phyloP scores from a whole-genome alignment of 306 rosid genomes.

The Quercus berberidifolia region DNA sequence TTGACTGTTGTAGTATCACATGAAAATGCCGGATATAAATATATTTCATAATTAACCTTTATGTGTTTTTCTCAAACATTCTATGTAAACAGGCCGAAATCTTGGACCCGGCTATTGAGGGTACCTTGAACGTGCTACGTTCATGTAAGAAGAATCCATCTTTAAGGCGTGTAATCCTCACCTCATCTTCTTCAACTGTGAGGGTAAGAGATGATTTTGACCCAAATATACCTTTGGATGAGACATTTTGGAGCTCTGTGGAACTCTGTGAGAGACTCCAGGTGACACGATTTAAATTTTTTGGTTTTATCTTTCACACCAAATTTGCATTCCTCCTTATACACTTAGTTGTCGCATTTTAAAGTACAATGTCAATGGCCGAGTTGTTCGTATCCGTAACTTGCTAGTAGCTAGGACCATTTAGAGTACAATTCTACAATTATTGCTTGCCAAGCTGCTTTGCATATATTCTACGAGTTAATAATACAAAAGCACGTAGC shows the following conservation, averaged over 20 bases:
- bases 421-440: too few species aligned
- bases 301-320: neutral
- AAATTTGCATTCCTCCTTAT: neutral
- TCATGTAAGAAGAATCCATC: constrained; percentile 64
- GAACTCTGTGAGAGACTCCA: constrained; percentile 53
- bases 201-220: constrained; percentile 60
- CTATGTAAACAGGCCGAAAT: constrained; percentile 47
- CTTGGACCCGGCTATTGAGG: constrained; percentile 64
- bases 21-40: too few species aligned
- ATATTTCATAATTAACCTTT: too few species aligned
- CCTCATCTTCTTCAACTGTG: constrained; percentile 79
- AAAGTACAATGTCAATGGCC: too few species aligned
- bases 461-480: too few species aligned
- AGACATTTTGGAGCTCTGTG: constrained; percentile 71
- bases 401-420: too few species aligned
- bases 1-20: too few species aligned
- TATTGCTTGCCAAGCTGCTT: too few species aligned
- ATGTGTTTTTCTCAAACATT: neutral
- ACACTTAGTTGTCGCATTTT: too few species aligned
- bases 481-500: too few species aligned
- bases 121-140: constrained; percentile 71
- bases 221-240: constrained; percentile 56
- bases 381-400: too few species aligned
- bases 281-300: constrained; percentile 27
- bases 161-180: constrained; percentile 64